Percentiles rank a stretch among this genome's conserved stretches.
phyloP scores from a whole-genome alignment of 176 grass and related monocot genomes.

The Avena eriantha region DNA sequence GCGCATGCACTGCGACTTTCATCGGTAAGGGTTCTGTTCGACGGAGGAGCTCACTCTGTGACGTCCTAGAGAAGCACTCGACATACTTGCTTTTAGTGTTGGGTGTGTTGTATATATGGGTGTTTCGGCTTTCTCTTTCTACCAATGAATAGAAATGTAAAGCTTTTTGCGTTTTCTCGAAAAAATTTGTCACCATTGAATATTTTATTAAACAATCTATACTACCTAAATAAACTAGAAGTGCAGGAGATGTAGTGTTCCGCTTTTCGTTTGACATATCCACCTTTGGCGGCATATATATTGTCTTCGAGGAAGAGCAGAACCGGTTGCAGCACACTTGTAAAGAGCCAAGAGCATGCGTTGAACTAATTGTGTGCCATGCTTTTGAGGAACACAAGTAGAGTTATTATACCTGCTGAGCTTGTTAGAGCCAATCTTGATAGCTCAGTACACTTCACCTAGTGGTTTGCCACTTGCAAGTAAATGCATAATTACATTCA shows the following conservation, averaged over 20 bases:
- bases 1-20: no score
- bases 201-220: not conserved
- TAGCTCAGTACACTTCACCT: not conserved
- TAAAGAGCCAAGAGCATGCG: not conserved
- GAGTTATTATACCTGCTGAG: not conserved
- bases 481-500: not conserved
- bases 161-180: no score
- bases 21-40: no score
- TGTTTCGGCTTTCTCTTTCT: no score
- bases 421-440: not conserved
- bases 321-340: not conserved
- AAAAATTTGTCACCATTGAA: no score
- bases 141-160: no score
- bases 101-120: no score
- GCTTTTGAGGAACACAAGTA: not conserved
- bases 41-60: no score
- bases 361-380: not conserved
- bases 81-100: no score
- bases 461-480: not conserved
- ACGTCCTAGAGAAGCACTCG: no score
- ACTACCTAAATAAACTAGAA: slow-evolving; percentile 16
- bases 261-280: not conserved
- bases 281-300: no score
- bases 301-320: not conserved
- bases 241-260: not conserved